Evolutionary conservation across 2,329 filamentous ascomycete genomes (phyloP).

Genomic region (Aspergillus sclerotialis): DNA sequence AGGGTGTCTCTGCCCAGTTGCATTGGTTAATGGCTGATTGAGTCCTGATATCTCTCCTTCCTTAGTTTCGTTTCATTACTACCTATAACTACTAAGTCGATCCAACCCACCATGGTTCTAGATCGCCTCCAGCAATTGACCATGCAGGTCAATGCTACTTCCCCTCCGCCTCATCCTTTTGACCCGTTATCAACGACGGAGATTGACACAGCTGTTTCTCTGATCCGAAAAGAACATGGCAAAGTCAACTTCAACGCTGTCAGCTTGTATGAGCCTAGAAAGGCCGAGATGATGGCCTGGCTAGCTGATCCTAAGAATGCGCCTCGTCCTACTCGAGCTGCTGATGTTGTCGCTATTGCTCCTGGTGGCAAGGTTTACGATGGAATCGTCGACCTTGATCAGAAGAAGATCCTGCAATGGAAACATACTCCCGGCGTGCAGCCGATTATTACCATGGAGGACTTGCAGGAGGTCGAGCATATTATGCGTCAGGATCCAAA

Average conservation of each 20-base stretch:
- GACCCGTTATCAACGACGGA: conserved; percentile 68
- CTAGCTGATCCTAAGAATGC: conserved; percentile 56
- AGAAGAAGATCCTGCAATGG: conserved; percentile 65
- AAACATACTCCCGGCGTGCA: conserved; percentile 68
- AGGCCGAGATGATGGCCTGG: conserved; percentile 77
- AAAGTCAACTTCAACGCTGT: conserved; percentile 80
- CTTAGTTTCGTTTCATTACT: no score
- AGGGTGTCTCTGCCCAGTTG: neutral
- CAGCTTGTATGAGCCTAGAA: conserved; percentile 75
- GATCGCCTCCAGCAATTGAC: conserved; percentile 59
- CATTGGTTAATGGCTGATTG: neutral
- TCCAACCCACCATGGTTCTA: conserved; percentile 45
- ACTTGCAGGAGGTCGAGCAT: conserved; percentile 72
- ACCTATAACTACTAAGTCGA: neutral
- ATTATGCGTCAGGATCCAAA: conserved; percentile 69
- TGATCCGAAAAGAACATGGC: conserved; percentile 63
- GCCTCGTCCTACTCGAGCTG: conserved; percentile 61
- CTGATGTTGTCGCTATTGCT: conserved; percentile 77
- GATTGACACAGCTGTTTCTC: conserved; percentile 62
- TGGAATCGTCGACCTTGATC: conserved; percentile 66
- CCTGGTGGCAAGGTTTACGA: conserved; percentile 75
- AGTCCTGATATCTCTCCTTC: neutral
- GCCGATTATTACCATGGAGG: conserved; percentile 88
- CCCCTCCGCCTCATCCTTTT: conserved; percentile 59
- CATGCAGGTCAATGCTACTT: conserved; percentile 52